A percentile compares a stretch with the other conserved stretches of the same genome.
These are phyloP conservation scores for Sporobolomyces phaffii DNA, from an alignment of 768 basidiomycete genomes.

Conservation along the genomic window DNA sequence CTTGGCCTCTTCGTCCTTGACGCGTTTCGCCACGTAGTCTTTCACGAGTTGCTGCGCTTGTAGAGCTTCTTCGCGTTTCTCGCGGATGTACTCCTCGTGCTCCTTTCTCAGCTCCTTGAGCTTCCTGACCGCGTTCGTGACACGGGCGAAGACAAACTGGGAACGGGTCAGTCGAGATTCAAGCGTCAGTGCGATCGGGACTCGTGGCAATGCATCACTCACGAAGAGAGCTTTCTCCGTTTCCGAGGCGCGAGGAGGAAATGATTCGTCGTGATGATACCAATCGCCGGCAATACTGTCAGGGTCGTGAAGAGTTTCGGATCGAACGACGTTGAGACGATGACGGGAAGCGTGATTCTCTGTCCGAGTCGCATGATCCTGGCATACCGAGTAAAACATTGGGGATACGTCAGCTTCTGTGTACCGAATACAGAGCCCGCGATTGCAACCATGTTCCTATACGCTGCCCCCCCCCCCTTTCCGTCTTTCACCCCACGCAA, in stretches of 20 bases:
- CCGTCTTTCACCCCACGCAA: too few relatives aligned
- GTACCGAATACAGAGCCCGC: neutral
- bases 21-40: conserved; percentile 62
- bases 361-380: conserved; percentile 49
- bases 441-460: too few relatives aligned
- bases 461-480: too few relatives aligned
- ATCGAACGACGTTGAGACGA: conserved; percentile 46
- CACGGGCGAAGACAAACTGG: conserved; percentile 47
- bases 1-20: conserved; percentile 59
- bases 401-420: neutral
- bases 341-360: conserved; percentile 38
- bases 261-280: conserved; percentile 46
- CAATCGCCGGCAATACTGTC: conserved; percentile 45
- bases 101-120: conserved; percentile 61
- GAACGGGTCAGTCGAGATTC: conserved; percentile 47
- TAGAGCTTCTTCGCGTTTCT: conserved; percentile 59
- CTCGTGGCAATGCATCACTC: conserved; percentile 45
- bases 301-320: conserved; percentile 43
- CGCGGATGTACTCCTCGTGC: conserved; percentile 61
- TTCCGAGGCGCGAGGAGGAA: conserved; percentile 46
- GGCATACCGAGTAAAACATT: too few relatives aligned
- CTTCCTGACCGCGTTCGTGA: conserved; percentile 51
- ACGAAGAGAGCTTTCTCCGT: conserved; percentile 43
- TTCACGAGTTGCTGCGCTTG: conserved; percentile 60
- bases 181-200: too few relatives aligned